Conservation (phyloP, 352 stramenopile species). For the Pythium rishiriense region DNA sequence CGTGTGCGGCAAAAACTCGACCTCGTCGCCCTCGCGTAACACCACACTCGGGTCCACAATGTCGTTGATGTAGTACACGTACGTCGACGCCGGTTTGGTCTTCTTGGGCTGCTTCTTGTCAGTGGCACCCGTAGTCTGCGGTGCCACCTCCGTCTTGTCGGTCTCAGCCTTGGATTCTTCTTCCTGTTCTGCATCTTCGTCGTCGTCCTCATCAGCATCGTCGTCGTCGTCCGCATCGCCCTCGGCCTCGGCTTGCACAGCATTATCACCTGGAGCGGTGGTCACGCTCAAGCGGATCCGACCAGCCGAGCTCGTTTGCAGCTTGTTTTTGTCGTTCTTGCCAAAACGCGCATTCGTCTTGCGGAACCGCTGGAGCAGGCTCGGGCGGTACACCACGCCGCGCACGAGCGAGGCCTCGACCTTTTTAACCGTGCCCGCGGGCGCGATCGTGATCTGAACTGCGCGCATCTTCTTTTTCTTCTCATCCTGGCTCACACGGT, state of each 20-base stretch:
- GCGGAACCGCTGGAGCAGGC: conserved; percentile 48
- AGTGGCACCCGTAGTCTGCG: conserved; percentile 14
- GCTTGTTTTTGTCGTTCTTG: conserved; percentile 40
- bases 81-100: conserved; percentile 20
- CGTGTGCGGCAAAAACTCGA: conserved; percentile 58
- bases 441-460: conserved; percentile 45
- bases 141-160: conserved; percentile 29
- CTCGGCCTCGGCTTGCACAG: neutral
- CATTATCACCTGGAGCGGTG: neutral
- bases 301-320: conserved; percentile 48
- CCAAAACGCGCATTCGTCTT: conserved; percentile 36
- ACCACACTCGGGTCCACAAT: conserved; percentile 51
- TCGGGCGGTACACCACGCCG: conserved; percentile 63
- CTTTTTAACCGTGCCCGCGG: conserved; percentile 60
- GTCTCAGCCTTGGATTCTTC: neutral
- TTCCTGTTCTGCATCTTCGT: conserved; percentile 14
- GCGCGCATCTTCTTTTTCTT: conserved; percentile 77
- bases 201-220: conserved; percentile 22
- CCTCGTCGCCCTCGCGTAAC: conserved; percentile 69
- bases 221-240: conserved; percentile 12
- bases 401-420: conserved; percentile 35
- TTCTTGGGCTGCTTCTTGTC: conserved; percentile 23
- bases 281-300: conserved; percentile 46
- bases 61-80: conserved; percentile 72
- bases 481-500: conserved; percentile 55